phyloP scores from a whole-genome alignment of 2,329 filamentous ascomycete genomes.

The Exophiala oligosperma region DNA sequence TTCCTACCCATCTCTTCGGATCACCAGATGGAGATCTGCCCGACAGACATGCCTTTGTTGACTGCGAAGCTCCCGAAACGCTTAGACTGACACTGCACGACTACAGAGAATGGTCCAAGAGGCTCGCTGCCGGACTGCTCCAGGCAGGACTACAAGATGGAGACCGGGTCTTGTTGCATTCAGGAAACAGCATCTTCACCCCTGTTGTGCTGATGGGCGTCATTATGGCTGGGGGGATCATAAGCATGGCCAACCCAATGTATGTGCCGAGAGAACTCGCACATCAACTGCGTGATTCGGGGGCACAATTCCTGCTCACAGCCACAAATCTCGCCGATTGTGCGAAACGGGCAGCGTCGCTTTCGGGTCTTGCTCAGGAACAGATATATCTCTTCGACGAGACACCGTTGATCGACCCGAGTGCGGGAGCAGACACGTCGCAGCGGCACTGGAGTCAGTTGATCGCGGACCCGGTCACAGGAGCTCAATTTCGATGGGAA shows the following conservation, averaged over 20 bases:
- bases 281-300: constrained; percentile 49
- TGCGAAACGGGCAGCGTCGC: not conserved
- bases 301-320: constrained; percentile 63
- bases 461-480: constrained; percentile 45
- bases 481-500: constrained; percentile 41
- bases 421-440: not conserved
- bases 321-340: constrained; percentile 59
- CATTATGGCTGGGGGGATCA: constrained; percentile 48
- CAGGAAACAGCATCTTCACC: constrained; percentile 67
- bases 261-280: constrained; percentile 49
- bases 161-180: constrained; percentile 68
- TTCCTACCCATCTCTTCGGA: constrained; percentile 9
- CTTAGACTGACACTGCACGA: constrained; percentile 59
- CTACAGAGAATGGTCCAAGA: constrained; percentile 66
- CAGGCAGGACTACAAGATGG: constrained; percentile 61
- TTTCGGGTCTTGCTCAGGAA: not conserved
- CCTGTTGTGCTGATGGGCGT: constrained; percentile 51
- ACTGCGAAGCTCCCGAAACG: constrained; percentile 61
- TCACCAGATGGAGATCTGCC: not conserved
- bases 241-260: constrained; percentile 51
- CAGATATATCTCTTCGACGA: not conserved
- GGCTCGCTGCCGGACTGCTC: constrained; percentile 63
- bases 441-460: constrained; percentile 21
- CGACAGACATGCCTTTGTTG: constrained; percentile 39
- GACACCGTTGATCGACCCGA: not conserved